These are phyloP conservation scores for Aspergillus nidulans DNA, from an alignment of 495 filamentous ascomycete genomes.

Conservation along the genomic window DNA sequence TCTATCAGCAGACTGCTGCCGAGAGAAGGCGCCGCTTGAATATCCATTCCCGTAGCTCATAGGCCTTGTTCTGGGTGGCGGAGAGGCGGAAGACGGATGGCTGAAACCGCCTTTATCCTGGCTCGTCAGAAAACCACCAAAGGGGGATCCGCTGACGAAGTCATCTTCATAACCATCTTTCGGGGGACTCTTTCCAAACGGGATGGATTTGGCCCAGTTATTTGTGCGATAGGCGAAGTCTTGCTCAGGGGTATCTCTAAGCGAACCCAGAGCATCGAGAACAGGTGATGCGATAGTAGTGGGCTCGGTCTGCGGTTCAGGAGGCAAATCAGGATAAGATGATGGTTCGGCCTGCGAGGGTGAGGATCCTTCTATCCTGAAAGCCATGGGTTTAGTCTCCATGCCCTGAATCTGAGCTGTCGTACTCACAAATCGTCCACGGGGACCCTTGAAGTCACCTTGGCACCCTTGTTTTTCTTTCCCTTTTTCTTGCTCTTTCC, in stretches of 20 bases:
- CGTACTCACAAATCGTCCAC: slow-evolving; percentile 41
- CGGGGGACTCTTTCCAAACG: slow-evolving; percentile 48
- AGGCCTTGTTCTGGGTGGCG: slow-evolving; percentile 40
- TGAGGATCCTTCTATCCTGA: slow-evolving; percentile 29
- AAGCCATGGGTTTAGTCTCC: slow-evolving; percentile 1
- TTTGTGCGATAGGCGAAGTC: slow-evolving; percentile 38
- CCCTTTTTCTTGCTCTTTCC: slow-evolving; percentile 47
- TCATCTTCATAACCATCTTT: slow-evolving; percentile 40
- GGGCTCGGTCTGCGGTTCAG: slow-evolving; percentile 21
- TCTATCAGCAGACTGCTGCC: slow-evolving; percentile 39
- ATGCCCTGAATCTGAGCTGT: not conserved
- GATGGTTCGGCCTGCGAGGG: slow-evolving; percentile 31
- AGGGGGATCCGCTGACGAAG: slow-evolving; percentile 40
- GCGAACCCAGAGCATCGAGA: slow-evolving; percentile 38
- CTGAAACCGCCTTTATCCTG: slow-evolving; percentile 44
- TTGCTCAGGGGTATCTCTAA: slow-evolving; percentile 28
- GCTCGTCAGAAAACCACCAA: slow-evolving; percentile 32
- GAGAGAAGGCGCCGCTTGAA: slow-evolving; percentile 29
- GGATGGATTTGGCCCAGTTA: slow-evolving; percentile 47
- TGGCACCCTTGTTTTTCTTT: slow-evolving; percentile 38
- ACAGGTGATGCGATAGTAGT: slow-evolving; percentile 39
- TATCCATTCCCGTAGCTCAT: slow-evolving; percentile 43
- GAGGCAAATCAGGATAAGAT: slow-evolving; percentile 29
- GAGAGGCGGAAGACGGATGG: slow-evolving; percentile 48
- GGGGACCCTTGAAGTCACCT: slow-evolving; percentile 30